Conservation (phyloP, 805 yeast species). For the Dipodascus geniculatus region DNA sequence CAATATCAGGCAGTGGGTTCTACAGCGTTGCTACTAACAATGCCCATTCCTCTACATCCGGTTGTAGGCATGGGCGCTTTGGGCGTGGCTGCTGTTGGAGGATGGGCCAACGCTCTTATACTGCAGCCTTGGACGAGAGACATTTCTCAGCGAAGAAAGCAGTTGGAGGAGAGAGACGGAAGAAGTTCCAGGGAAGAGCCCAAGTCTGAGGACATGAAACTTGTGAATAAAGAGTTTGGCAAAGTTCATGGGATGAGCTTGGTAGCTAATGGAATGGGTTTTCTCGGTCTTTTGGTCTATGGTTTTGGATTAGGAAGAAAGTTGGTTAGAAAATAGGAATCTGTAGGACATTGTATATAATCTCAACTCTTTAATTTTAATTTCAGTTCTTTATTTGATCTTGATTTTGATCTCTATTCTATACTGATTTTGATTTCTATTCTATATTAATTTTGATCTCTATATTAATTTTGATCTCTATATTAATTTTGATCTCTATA, state of each 20-base stretch:
- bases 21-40: background rate
- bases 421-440: background rate
- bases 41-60: background rate
- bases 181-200: background rate
- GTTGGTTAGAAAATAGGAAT: background rate
- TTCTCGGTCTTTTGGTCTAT: background rate
- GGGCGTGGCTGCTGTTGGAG: background rate
- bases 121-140: background rate
- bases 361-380: too few species aligned
- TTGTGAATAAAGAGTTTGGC: background rate
- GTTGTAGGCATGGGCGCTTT: background rate
- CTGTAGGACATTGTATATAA: too few species aligned
- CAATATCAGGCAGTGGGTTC: background rate
- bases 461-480: background rate
- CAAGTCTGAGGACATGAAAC: background rate
- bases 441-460: too few species aligned
- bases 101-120: background rate
- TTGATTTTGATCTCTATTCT: too few species aligned
- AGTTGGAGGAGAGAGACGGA: background rate
- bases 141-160: background rate
- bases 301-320: background rate
- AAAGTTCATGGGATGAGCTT: conserved; percentile 1
- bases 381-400: too few species aligned
- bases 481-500: background rate
- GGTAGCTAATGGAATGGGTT: background rate